These are phyloP conservation scores for Notholithocarpus densiflorus DNA, from an alignment of 306 rosid genomes.

Conservation along the genomic window DNA sequence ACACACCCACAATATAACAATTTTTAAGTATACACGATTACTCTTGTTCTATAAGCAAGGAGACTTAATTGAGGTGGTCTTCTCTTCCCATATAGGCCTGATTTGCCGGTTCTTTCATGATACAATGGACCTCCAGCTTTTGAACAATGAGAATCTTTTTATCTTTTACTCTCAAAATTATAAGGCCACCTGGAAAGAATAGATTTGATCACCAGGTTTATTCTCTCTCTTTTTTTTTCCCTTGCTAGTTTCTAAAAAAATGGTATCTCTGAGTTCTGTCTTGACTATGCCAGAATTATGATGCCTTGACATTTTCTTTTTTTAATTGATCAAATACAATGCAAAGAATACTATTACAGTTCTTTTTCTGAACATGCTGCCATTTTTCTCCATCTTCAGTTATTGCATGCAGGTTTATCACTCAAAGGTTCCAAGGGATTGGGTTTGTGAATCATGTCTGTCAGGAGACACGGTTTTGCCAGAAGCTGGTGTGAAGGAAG, in stretches of 20 bases:
- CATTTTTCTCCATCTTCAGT: conserved; percentile 41
- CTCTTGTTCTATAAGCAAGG: neutral
- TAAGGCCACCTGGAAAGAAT: neutral
- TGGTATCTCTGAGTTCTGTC: neutral
- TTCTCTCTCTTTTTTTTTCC: neutral
- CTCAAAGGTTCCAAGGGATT: conserved; percentile 23
- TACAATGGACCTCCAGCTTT: neutral
- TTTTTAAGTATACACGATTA: neutral
- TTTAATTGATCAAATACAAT: neutral
- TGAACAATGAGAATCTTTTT: neutral
- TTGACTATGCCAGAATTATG: neutral
- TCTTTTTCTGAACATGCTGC: conserved; percentile 17
- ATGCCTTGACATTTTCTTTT: neutral
- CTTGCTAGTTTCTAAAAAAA: neutral
- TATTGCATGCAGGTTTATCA: conserved; percentile 44
- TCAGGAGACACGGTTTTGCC: neutral
- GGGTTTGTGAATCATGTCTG: conserved; percentile 61
- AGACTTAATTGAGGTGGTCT: neutral
- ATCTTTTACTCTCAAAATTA: conserved; percentile 3
- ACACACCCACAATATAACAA: too few relatives aligned
- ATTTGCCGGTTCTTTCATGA: conserved; percentile 1
- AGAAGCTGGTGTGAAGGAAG: conserved; percentile 3
- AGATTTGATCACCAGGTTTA: neutral
- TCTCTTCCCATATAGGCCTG: neutral
- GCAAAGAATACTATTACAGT: neutral